These are phyloP conservation scores for Kurtzmaniella cleridarum DNA, from an alignment of 805 yeast species.

Conservation along the genomic window DNA sequence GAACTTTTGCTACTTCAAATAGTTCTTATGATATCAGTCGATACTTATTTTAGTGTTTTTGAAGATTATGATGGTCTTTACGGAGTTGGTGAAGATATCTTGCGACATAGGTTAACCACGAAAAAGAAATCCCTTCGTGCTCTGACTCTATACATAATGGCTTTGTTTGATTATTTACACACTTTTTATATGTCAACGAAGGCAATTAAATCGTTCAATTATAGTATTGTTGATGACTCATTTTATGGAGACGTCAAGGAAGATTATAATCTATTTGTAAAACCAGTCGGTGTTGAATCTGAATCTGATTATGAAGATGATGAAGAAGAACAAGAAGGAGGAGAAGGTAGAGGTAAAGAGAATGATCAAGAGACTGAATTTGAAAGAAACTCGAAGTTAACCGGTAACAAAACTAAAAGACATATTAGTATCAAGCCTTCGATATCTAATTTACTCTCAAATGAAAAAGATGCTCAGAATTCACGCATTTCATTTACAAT, in stretches of 20 bases:
- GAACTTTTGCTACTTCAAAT: constrained; percentile 29
- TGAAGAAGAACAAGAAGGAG: constrained; percentile 6
- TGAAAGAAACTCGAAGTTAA: background rate
- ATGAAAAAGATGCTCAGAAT: constrained; percentile 6
- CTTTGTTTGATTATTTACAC: constrained; percentile 26
- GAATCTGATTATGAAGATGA: constrained; percentile 12
- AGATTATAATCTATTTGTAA: constrained; percentile 24
- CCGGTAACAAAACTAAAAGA: background rate
- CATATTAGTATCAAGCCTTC: constrained; percentile 19
- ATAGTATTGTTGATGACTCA: constrained; percentile 32
- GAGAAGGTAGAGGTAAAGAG: constrained; percentile 3
- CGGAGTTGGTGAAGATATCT: constrained; percentile 35
- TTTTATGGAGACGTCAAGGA: constrained; percentile 43
- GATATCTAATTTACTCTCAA: constrained; percentile 10
- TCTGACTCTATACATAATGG: constrained; percentile 20
- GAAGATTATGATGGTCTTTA: constrained; percentile 38
- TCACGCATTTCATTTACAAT: constrained; percentile 24
- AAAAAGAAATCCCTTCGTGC: constrained; percentile 11
- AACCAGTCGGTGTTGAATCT: constrained; percentile 4
- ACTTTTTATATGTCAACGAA: constrained; percentile 45
- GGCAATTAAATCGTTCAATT: constrained; percentile 42
- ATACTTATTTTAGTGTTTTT: constrained; percentile 31
- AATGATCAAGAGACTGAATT: background rate
- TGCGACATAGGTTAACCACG: constrained; percentile 8
- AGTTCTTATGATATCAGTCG: constrained; percentile 33